Conservation (phyloP, 352 stramenopile genomes). For the Phytophthora aleatoria region DNA sequence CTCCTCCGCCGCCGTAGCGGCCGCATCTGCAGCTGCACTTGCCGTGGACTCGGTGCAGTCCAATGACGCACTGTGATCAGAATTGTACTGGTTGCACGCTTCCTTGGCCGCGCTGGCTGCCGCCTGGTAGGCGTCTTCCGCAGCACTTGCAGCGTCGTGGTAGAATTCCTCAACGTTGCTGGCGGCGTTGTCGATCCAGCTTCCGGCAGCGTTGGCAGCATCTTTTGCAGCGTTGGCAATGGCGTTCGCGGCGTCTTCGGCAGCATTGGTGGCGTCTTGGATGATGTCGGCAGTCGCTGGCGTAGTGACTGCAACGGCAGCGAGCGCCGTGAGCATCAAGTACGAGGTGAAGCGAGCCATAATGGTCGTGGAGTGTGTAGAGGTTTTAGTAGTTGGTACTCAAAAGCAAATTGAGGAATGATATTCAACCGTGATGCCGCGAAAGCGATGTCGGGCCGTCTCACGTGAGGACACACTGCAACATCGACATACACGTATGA, state of each 20-base stretch:
- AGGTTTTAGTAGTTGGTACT: slow-evolving; percentile 13
- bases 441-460: slow-evolving; percentile 2
- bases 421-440: background rate
- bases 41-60: slow-evolving; percentile 28
- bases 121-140: slow-evolving; percentile 22
- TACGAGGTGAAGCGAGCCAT: slow-evolving; percentile 27
- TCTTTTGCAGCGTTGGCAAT: slow-evolving; percentile 21
- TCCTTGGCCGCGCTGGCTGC: slow-evolving; percentile 25
- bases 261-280: slow-evolving; percentile 23
- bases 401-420: slow-evolving; percentile 23
- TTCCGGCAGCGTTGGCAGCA: slow-evolving; percentile 22
- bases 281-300: slow-evolving; percentile 23
- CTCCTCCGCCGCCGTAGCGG: slow-evolving; percentile 20
- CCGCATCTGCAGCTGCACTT: slow-evolving; percentile 24
- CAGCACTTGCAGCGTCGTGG: slow-evolving; percentile 24
- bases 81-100: slow-evolving; percentile 25
- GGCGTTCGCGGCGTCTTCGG: slow-evolving; percentile 27
- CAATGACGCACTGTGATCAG: slow-evolving; percentile 20
- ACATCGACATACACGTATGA: background rate
- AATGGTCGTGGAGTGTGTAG: slow-evolving; percentile 1
- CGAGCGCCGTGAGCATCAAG: slow-evolving; percentile 16
- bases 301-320: slow-evolving; percentile 9
- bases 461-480: background rate
- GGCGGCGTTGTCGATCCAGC: slow-evolving; percentile 29
- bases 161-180: slow-evolving; percentile 33